Evolutionary conservation across 2,329 filamentous ascomycete genomes (phyloP).

Genomic region (Davidsoniella virescens): DNA sequence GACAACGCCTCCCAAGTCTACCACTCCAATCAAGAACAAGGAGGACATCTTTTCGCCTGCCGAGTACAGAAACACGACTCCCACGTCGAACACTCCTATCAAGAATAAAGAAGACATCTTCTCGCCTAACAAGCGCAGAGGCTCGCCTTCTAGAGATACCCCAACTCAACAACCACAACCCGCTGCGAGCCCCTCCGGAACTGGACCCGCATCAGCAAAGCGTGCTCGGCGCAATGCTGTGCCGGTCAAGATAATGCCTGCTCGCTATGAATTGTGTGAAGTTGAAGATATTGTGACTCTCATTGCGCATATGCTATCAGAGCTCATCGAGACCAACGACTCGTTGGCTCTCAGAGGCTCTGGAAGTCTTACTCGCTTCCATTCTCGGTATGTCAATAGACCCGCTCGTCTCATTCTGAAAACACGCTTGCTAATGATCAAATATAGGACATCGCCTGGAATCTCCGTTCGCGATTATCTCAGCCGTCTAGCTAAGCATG

Average conservation of each 20-base stretch:
- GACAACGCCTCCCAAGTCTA: no score
- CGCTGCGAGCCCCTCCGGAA: neutral
- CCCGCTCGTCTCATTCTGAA: neutral
- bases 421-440: neutral
- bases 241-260: slow-evolving; percentile 45
- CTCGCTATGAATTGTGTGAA: slow-evolving; percentile 64
- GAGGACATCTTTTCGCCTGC: no score
- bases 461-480: slow-evolving; percentile 93
- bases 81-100: neutral
- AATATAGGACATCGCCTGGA: slow-evolving; percentile 50
- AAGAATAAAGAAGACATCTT: neutral
- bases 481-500: slow-evolving; percentile 80
- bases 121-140: slow-evolving; percentile 11
- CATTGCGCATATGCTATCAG: slow-evolving; percentile 88
- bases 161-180: slow-evolving; percentile 19
- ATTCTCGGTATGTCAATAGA: slow-evolving; percentile 52
- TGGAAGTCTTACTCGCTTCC: slow-evolving; percentile 80
- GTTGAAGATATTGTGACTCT: slow-evolving; percentile 77
- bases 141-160: slow-evolving; percentile 2
- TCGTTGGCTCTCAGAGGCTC: slow-evolving; percentile 54
- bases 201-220: slow-evolving; percentile 22
- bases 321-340: slow-evolving; percentile 88
- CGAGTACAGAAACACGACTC: no score
- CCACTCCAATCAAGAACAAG: no score
- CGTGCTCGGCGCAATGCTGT: slow-evolving; percentile 33